phyloP scores from a whole-genome alignment of 345 rosid species.

The Eucalyptus lansdowneana region DNA sequence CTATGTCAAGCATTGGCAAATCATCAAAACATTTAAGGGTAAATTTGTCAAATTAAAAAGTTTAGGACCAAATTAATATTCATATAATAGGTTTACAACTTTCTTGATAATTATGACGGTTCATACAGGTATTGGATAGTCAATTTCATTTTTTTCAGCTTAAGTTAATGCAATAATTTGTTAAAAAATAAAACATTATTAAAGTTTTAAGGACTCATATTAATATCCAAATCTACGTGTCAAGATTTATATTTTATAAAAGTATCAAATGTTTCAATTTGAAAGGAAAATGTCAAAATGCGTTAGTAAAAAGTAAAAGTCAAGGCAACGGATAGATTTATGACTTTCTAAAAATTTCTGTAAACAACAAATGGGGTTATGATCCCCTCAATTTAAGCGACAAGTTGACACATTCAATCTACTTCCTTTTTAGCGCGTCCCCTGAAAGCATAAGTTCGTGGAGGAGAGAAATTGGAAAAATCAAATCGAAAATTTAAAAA shows the following conservation, averaged over 20 bases:
- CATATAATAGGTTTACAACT: too few species aligned
- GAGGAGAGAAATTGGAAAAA: too few species aligned
- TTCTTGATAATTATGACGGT: too few species aligned
- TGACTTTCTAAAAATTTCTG: neutral
- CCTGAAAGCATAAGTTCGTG: too few species aligned
- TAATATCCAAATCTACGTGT: neutral
- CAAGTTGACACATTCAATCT: neutral
- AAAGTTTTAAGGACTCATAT: neutral
- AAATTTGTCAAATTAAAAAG: too few species aligned
- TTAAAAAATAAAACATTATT: neutral
- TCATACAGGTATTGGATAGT: neutral
- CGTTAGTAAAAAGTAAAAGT: neutral
- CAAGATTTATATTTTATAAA: neutral
- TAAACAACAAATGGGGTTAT: neutral
- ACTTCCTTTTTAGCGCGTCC: neutral
- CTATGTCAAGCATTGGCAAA: too few species aligned
- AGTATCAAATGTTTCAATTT: neutral
- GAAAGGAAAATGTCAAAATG: neutral
- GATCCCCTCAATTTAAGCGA: neutral
- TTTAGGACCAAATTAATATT: too few species aligned
- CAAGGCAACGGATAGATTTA: neutral
- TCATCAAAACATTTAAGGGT: too few species aligned
- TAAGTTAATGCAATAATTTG: neutral
- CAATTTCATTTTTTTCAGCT: too few species aligned
- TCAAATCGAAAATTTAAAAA: too few species aligned